Evolutionary conservation across 1,284 basidiomycete genomes (phyloP), one percentile per base, ranked within the genome.

Genomic region (Pascua guehoae): DNA sequence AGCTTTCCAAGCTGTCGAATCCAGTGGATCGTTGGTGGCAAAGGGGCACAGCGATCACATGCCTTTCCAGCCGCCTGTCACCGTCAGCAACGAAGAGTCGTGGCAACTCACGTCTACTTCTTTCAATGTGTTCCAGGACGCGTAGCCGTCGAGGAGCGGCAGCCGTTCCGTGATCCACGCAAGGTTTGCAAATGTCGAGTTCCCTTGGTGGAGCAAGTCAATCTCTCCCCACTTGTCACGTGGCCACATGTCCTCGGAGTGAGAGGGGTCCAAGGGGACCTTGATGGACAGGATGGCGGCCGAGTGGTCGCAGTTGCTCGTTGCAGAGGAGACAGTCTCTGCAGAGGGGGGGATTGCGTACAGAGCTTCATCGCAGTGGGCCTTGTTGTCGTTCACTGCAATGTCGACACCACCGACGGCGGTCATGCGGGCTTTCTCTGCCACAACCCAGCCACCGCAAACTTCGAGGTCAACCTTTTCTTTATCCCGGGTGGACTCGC

Each of bases 131-230:
- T 88, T 91, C 53, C 82, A 79, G 24, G 78, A 77, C 64, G 87
- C 83, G 55, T 82, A 79, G 18, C 84, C 84, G 41, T 87, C 83
- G 56, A 89, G 83, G 57, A 85, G 83, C 5, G 88, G 86, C 57
- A 93, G 82, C 51, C 90, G 84, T 69, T 93, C 89, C 14, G 90
- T 80, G 38, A 95, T 79, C 91, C 92, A 96, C 0, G 91, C 88
- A 9, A 94, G 72, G 8, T 86, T 81, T 62, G 84, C 85, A 80
- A 92, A 94, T 0, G 86, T 88, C 2, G 83, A 80, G 41, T 75
- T 71, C 8, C 91, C 86, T 66, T 94, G 88, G 67, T 92, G 87
- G 9, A 90, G 81, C 63, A 89, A 86, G 72, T 94, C 90, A 38
- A 96, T 84, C 67, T 91, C 88, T 38, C 78, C 79, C 90, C 90